These are phyloP conservation scores for Arabidopsis hybrid DNA, from an alignment of 441 rosid genomes.

Conservation along the genomic window DNA sequence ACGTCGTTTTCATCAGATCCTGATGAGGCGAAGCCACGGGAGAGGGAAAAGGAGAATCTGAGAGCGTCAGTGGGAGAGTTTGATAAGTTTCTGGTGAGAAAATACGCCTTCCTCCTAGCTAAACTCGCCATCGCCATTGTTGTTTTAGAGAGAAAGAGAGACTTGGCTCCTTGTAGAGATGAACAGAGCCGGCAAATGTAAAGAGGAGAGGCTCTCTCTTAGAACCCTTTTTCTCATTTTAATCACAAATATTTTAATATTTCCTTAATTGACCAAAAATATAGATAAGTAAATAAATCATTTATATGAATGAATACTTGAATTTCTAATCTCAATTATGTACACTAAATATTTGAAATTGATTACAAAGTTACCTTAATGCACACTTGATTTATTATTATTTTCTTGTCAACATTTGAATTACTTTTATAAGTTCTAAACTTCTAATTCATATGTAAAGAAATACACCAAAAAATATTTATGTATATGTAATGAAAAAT, in stretches of 20 bases:
- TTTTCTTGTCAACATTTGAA: background rate
- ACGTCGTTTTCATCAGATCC: conserved; percentile 98
- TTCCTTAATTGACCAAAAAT: conserved; percentile 30
- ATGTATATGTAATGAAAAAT: background rate
- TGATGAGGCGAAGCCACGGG: conserved; percentile 79
- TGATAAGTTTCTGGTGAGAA: conserved; percentile 60
- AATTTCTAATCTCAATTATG: background rate
- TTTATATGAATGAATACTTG: background rate
- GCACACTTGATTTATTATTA: background rate
- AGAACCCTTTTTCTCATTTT: background rate
- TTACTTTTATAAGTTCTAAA: background rate
- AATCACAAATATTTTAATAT: conserved; percentile 28
- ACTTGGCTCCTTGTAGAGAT: conserved; percentile 39
- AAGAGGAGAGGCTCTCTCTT: conserved; percentile 16
- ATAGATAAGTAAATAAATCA: background rate
- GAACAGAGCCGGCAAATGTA: conserved; percentile 39
- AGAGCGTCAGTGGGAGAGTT: conserved; percentile 56
- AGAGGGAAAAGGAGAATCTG: conserved; percentile 64
- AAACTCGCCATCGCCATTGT: conserved; percentile 87
- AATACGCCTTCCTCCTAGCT: conserved; percentile 73
- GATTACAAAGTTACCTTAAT: conserved; percentile 10
- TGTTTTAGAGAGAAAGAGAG: conserved; percentile 27
- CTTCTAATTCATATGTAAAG: background rate
- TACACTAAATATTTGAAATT: conserved; percentile 24
- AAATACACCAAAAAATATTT: background rate